Percentiles rank a stretch among this genome's conserved stretches.
These are phyloP conservation scores for Eruca vesicaria DNA, from an alignment of 441 rosid species.

Conservation along the genomic window DNA sequence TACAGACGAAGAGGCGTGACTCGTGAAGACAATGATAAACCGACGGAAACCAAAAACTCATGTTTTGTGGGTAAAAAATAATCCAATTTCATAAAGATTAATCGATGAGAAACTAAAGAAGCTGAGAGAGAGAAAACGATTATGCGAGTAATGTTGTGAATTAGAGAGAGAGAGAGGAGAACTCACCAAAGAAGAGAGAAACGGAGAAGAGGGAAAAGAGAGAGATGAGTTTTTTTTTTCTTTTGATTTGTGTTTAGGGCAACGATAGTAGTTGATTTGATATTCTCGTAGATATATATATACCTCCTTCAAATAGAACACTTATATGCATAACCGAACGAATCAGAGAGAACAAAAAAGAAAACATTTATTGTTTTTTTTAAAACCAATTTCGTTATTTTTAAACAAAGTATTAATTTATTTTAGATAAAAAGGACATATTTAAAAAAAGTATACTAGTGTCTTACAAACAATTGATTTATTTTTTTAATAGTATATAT, in stretches of 20 bases:
- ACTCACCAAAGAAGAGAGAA: constrained; percentile 27
- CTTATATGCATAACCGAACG: too few relatives aligned
- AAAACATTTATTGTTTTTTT: neutral
- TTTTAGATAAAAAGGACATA: too few relatives aligned
- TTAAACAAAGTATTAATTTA: neutral
- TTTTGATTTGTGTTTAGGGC: constrained; percentile 2
- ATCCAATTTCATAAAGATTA: neutral
- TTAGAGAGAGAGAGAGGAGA: neutral
- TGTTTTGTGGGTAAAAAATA: neutral
- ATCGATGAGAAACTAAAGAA: constrained; percentile 1
- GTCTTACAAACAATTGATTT: neutral
- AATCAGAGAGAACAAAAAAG: too few relatives aligned
- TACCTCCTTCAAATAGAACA: neutral
- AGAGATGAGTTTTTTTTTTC: constrained; percentile 2
- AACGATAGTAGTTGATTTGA: neutral
- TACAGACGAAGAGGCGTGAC: neutral
- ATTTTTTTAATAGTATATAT: too few relatives aligned
- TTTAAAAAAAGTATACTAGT: too few relatives aligned
- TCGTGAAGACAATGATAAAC: neutral
- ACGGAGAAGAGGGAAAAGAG: constrained; percentile 22
- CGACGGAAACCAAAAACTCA: constrained; percentile 2
- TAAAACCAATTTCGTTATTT: neutral
- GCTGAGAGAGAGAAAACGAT: neutral
- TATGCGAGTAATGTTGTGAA: neutral
- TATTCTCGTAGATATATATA: neutral